These are phyloP conservation scores for Suillus clintonianus DNA, from an alignment of 768 basidiomycete genomes.

Conservation along the genomic window DNA sequence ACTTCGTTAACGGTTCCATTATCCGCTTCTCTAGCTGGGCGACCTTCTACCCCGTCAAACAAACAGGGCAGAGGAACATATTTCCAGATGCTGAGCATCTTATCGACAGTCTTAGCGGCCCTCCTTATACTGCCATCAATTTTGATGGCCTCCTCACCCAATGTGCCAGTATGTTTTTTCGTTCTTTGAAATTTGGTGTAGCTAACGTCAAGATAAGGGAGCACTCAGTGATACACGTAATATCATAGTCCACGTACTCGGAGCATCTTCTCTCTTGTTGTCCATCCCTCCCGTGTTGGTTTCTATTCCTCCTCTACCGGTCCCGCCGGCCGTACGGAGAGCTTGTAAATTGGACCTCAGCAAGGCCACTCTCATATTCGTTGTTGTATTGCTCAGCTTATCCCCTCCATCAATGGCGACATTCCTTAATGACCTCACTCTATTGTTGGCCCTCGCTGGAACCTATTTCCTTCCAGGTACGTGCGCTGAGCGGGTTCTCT, in stretches of 20 bases:
- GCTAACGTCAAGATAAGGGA: constrained; percentile 16
- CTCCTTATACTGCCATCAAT: constrained; percentile 58
- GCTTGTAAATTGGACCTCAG: constrained; percentile 45
- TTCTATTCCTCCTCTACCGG: constrained; percentile 53
- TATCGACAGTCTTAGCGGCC: constrained; percentile 50
- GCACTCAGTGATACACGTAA: constrained; percentile 5
- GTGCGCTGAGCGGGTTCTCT: constrained; percentile 9
- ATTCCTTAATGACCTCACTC: constrained; percentile 47
- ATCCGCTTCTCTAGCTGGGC: constrained; percentile 59
- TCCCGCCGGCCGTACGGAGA: constrained; percentile 45
- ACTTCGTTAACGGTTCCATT: constrained; percentile 66
- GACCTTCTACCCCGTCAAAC: constrained; percentile 9
- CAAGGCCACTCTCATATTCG: constrained; percentile 41
- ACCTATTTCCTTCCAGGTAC: constrained; percentile 67
- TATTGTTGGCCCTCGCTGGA: constrained; percentile 53
- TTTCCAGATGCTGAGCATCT: constrained; percentile 56
- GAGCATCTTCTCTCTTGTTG: constrained; percentile 54
- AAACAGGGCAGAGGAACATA: constrained; percentile 54
- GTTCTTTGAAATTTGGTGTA: constrained; percentile 23
- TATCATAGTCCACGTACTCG: constrained; percentile 36
- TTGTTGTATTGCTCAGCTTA: constrained; percentile 47
- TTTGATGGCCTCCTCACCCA: constrained; percentile 52
- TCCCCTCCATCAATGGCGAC: constrained; percentile 40
- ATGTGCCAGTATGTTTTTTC: constrained; percentile 36
- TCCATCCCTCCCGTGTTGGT: constrained; percentile 61